A percentile compares a stretch with the other conserved stretches of the same genome.
These are phyloP conservation scores for Backusella circina DNA, from an alignment of 192 early-diverging fungal genomes.

Conservation along the genomic window DNA sequence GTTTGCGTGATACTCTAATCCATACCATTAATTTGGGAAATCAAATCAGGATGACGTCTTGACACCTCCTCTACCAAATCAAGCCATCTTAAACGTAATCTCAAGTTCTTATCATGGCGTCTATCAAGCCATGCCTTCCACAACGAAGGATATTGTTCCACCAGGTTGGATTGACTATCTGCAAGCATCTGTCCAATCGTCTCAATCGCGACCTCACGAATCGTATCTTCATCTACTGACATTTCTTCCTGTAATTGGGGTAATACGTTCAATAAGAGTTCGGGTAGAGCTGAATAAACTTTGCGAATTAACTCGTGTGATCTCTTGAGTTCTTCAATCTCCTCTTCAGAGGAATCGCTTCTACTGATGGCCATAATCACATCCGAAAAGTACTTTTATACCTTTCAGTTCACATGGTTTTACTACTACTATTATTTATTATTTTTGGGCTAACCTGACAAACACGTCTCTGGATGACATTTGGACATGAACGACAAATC, in stretches of 20 bases:
- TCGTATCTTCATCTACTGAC: constrained; percentile 70
- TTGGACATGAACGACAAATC: constrained; percentile 68
- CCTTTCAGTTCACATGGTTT: too few species aligned
- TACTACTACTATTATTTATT: too few species aligned
- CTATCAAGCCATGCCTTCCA: constrained; percentile 86
- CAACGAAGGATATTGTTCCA: constrained; percentile 68
- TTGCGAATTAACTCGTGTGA: constrained; percentile 82
- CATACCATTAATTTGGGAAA: constrained; percentile 68
- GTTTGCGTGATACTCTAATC: too few species aligned
- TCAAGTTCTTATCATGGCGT: constrained; percentile 68
- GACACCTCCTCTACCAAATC: constrained; percentile 61
- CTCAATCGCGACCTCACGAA: constrained; percentile 74
- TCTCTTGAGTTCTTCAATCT: constrained; percentile 53
- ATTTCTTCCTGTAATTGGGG: constrained; percentile 94
- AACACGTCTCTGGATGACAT: constrained; percentile 86
- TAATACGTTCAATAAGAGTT: constrained; percentile 83
- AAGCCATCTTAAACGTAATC: constrained; percentile 74
- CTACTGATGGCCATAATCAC: constrained; percentile 61
- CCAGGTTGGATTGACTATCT: constrained; percentile 65
- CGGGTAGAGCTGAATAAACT: constrained; percentile 70
- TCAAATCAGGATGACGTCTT: constrained; percentile 67
- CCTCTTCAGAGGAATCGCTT: constrained; percentile 41
- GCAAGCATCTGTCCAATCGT: constrained; percentile 89
- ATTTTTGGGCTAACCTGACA: constrained; percentile 57
- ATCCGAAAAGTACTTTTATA: constrained; percentile 79